Base-by-base conservation (phyloP, 2,329 filamentous ascomycete species). In the Fusarium sp. region DNA sequence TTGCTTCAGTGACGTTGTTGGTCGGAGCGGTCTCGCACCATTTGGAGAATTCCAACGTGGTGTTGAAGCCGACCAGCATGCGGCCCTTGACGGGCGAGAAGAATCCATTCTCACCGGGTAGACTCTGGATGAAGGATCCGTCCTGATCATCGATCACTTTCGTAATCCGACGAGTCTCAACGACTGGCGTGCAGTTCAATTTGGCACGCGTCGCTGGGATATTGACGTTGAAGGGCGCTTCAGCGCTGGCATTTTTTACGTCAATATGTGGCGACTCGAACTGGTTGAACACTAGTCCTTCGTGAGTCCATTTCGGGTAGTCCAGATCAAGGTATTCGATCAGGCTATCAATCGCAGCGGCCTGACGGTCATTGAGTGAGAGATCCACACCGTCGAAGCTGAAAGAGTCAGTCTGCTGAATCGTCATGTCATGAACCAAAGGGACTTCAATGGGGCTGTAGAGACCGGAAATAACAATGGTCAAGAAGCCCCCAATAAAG, bases 251-350 rank as follows among this genome's bases (percentile, higher is more conserved):
- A 23, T 68, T 64, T 8, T 36, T 50, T 23, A 64, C 34, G 2
- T 55, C 44, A 7, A 60, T 39, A 3, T 56, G 60, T 11, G 61
- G 66, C 10, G 63, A 58, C 11, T 62, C 31, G 28, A 69, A 70
- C 9, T 65, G 44, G 41, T 73, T 73, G 54, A 79, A 73, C 3
- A 70, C 76, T 2, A 80, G 68, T 13, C 77, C 73, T 15, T 73
- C 64, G 36, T 77, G 76, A 4, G 77, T 78, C 77, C 78, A 79
- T 41, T 74, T 62, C 0, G 78, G 76, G 37, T 78, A 75, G 6
- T 76, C 67, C n/a, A 79, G 40, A 44, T 76, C 72, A 4, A 73
- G 46, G 16, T 75, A 73, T 12, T 76, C 66, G 6, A 78, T 71
- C 4, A 78, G 36, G 16, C 71, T 72, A 11, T 72, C 70, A n/a